These are phyloP conservation scores for rapeseed (Brassica napus) DNA, from an alignment of 345 rosid genomes.

Conservation along the genomic window DNA sequence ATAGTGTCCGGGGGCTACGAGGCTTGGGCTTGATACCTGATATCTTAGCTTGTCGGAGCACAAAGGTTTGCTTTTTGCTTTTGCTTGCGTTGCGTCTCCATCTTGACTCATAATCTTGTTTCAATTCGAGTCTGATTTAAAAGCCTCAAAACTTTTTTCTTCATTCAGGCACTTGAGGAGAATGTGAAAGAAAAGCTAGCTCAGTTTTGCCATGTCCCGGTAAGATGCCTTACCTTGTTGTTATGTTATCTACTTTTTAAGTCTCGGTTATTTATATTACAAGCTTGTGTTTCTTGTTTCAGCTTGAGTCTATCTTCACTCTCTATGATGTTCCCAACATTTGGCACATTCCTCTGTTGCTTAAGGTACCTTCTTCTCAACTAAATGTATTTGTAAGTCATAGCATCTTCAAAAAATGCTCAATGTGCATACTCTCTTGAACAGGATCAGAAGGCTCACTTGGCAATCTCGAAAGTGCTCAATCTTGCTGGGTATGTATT, in stretches of 20 bases:
- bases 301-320: slow-evolving; percentile 75
- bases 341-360: slow-evolving; percentile 90
- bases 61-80: slow-evolving; percentile 52
- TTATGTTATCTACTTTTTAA: slow-evolving; percentile 4
- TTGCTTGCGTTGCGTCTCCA: slow-evolving; percentile 20
- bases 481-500: slow-evolving; percentile 61
- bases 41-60: slow-evolving; percentile 91
- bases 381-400: slow-evolving; percentile 3
- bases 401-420: not conserved
- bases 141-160: not conserved
- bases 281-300: slow-evolving; percentile 33
- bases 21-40: slow-evolving; percentile 87
- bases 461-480: slow-evolving; percentile 72
- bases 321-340: slow-evolving; percentile 90
- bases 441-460: slow-evolving; percentile 92
- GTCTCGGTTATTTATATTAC: slow-evolving; percentile 16
- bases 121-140: not conserved
- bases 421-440: not conserved
- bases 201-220: slow-evolving; percentile 89
- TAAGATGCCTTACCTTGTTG: slow-evolving; percentile 29
- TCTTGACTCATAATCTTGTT: not conserved
- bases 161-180: slow-evolving; percentile 69
- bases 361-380: slow-evolving; percentile 52
- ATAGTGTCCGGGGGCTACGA: slow-evolving; percentile 81
- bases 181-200: slow-evolving; percentile 78